Conservation (phyloP, 306 rosid genomes). For the Fragaria nilgerrensis region DNA sequence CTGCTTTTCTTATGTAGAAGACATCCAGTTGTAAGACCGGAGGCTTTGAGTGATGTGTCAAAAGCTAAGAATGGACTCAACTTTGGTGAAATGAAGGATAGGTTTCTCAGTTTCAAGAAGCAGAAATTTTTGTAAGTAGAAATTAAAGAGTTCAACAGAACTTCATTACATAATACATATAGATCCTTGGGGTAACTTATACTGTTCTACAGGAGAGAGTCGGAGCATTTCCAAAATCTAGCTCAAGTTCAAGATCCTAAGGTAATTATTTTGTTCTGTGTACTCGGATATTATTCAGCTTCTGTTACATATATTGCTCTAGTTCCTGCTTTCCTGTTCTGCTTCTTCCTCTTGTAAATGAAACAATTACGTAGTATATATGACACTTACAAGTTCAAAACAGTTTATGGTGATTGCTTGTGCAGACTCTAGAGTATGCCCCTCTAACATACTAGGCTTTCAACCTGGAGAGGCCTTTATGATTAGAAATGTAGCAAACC, state of each 20-base stretch:
- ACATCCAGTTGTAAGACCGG: conserved; percentile 21
- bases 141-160: background rate
- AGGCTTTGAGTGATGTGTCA: conserved; percentile 28
- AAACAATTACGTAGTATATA: conserved; percentile 8
- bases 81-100: conserved; percentile 58
- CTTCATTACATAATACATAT: background rate
- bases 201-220: conserved; percentile 55
- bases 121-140: conserved; percentile 63
- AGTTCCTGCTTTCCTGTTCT: background rate
- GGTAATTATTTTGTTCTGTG: conserved; percentile 37
- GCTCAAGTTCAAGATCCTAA: conserved; percentile 78
- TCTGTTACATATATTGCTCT: background rate
- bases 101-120: conserved; percentile 71
- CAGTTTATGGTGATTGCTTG: conserved; percentile 96
- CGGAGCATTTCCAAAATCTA: conserved; percentile 59
- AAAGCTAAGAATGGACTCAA: conserved; percentile 34
- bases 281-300: background rate
- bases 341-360: conserved; percentile 15
- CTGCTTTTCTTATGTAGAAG: conserved; percentile 31
- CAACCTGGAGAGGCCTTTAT: conserved; percentile 94
- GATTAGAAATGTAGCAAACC: conserved; percentile 84
- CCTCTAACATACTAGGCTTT: conserved; percentile 82
- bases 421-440: conserved; percentile 96
- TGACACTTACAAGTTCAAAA: conserved; percentile 53
- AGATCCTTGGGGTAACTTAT: conserved; percentile 1